Percentiles rank a stretch among this genome's conserved stretches.
Evolutionary conservation across 352 stramenopile genomes (phyloP).

Genomic region (Pythium myriotylum): DNA sequence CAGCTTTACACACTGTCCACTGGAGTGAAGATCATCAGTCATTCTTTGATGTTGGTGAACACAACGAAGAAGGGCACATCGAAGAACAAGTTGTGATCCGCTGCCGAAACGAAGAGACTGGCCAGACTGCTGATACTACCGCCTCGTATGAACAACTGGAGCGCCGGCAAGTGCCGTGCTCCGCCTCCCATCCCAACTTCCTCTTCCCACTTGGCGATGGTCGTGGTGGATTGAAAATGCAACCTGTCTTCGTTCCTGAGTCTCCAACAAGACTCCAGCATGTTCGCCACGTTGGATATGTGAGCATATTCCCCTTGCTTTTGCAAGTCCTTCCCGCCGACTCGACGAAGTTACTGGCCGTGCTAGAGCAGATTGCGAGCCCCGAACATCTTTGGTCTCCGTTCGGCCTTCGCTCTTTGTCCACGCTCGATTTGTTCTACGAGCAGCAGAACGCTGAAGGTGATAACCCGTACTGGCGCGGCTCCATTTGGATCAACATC

Average conservation of each 20-base stretch:
- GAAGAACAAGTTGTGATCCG: conserved; percentile 67
- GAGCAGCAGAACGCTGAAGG: conserved; percentile 88
- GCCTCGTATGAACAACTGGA: conserved; percentile 41
- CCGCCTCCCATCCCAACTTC: conserved; percentile 59
- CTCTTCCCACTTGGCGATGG: conserved; percentile 85
- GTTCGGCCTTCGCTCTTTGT: conserved; percentile 87
- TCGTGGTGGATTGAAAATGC: conserved; percentile 66
- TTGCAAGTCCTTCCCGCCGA: conserved; percentile 71
- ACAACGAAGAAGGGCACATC: conserved; percentile 75
- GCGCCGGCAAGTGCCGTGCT: conserved; percentile 42
- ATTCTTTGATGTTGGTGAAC: conserved; percentile 83
- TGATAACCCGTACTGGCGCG: conserved; percentile 93
- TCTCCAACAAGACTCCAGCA: conserved; percentile 63
- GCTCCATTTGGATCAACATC: conserved; percentile 93
- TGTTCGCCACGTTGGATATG: conserved; percentile 86
- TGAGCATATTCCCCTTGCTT: conserved; percentile 87
- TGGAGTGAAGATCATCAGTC: conserved; percentile 68
- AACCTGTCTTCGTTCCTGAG: conserved; percentile 68
- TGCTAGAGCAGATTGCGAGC: conserved; percentile 65
- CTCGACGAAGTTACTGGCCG: conserved; percentile 57
- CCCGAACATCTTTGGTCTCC: conserved; percentile 75
- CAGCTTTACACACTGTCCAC: conserved; percentile 60
- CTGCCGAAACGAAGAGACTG: conserved; percentile 55
- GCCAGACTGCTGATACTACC: conserved; percentile 44
- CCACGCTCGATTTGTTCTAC: conserved; percentile 84